Evolutionary conservation across 805 yeast genomes (phyloP), one percentile per base, ranked within the genome.

Genomic region (Wickerhamiella nectarea): DNA sequence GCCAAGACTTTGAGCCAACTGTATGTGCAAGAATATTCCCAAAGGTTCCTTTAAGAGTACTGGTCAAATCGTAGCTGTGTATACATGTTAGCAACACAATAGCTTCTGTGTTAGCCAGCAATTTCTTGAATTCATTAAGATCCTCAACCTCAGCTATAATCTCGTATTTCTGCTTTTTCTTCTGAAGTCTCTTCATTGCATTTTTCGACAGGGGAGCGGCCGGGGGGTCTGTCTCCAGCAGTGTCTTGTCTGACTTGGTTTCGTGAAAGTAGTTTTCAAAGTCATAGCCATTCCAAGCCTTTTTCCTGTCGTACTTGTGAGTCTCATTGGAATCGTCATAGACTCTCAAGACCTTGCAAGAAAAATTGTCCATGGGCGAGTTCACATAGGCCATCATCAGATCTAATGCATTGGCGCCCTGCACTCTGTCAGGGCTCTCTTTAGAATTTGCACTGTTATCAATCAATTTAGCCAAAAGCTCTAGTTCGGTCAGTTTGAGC

Each of bases 61-160:
- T 55, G 14, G 68, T 59, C 38, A 67, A 50, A 48, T 67, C 70
- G 50, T 63, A 67, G 34, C 60, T 48, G 17, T 64, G 62, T 28
- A 67, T 57, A 8, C 51, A 40, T 4, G 69, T 64, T n/a, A 67
- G 49, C 25, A 67, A 49, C 1, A 64, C 62, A 18, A 67, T 50
- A 7, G 71, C 71, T 47, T 67, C 70, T 0, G 71, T 67, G 12
- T 59, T 46, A 50, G 56, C 56, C 25, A 67, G 56, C 25, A 59
- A 56, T n/a, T 50, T 51, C 34, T 63, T 55, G 52, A 67, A 65
- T 46, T 55, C 54, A 1, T 45, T 46, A 19, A 58, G 59, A 8
- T 42, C 43, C 45, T 51, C 50, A 14, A 54, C 58, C 28, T 56
- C 60, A 3, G 52, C 53, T 2, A 56, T 42, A 15, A 37, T 43